Conservation (phyloP, 1,139 yeast species). For the Pichia sp. region DNA sequence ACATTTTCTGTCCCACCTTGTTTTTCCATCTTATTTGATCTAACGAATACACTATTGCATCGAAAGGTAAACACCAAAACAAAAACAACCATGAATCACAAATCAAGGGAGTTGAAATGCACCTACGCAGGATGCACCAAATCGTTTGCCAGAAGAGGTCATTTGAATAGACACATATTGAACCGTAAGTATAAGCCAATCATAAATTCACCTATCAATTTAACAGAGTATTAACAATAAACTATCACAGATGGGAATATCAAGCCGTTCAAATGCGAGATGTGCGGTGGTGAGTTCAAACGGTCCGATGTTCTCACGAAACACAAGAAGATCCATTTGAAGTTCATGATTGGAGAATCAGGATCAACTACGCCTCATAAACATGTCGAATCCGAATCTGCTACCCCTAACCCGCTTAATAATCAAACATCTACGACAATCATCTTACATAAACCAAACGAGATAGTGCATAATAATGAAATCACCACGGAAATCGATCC, state of each 20-base stretch:
- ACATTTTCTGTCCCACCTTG: too few species aligned
- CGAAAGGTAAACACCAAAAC: neutral
- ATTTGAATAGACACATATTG: neutral
- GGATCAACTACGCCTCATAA: too few species aligned
- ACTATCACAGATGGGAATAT: neutral
- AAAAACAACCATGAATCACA: neutral
- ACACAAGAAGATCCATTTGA: neutral
- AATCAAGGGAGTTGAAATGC: neutral
- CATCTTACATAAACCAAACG: too few species aligned
- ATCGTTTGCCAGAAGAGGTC: neutral
- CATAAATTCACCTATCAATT: neutral
- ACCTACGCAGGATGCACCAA: neutral
- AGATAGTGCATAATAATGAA: too few species aligned
- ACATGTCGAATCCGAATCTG: neutral
- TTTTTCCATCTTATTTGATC: too few species aligned
- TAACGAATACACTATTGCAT: too few species aligned
- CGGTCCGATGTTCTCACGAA: neutral
- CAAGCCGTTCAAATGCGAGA: neutral
- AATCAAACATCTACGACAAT: too few species aligned
- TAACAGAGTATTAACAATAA: neutral
- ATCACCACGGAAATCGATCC: neutral
- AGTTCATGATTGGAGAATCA: neutral
- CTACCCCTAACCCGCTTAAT: too few species aligned
- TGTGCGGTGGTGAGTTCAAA: neutral
- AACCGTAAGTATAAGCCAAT: neutral